These are phyloP conservation scores for Helotiales sp. DNA, from an alignment of 2,329 filamentous ascomycete genomes.

Conservation along the genomic window DNA sequence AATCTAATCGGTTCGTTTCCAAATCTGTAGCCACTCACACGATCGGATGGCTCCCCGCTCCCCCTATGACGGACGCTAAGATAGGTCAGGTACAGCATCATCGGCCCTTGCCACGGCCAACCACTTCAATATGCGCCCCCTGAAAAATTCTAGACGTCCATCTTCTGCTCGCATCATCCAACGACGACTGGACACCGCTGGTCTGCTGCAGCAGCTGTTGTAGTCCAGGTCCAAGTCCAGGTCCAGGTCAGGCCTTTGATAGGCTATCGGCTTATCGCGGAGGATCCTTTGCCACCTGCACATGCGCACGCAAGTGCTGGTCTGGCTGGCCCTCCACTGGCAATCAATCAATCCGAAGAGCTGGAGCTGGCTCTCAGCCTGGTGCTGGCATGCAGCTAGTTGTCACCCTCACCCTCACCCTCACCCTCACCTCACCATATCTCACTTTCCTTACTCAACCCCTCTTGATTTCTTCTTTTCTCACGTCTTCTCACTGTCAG, in stretches of 20 bases:
- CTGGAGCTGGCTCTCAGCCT: not conserved
- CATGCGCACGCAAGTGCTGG: not conserved
- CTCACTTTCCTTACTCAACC: too few species aligned
- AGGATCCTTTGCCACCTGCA: not conserved
- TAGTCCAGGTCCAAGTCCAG: not conserved
- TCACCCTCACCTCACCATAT: not conserved
- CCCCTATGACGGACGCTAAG: not conserved
- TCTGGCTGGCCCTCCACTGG: not conserved
- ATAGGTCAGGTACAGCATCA: not conserved
- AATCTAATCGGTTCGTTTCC: not conserved
- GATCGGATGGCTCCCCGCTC: not conserved
- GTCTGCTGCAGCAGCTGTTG: not conserved
- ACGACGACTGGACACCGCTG: not conserved
- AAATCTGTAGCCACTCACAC: not conserved
- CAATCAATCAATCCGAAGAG: not conserved
- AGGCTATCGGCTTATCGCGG: not conserved
- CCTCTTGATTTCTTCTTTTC: not conserved
- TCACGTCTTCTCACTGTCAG: not conserved
- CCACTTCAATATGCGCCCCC: not conserved
- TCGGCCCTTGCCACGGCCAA: conserved; percentile 2
- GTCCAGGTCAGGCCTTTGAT: not conserved
- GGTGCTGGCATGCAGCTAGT: not conserved
- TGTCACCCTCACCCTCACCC: not conserved
- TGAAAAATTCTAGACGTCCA: not conserved
- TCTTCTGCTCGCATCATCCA: not conserved